Evolutionary conservation across 345 rosid genomes (phyloP), one percentile per base, ranked within the genome.

Genomic region (Passiflora organensis): DNA sequence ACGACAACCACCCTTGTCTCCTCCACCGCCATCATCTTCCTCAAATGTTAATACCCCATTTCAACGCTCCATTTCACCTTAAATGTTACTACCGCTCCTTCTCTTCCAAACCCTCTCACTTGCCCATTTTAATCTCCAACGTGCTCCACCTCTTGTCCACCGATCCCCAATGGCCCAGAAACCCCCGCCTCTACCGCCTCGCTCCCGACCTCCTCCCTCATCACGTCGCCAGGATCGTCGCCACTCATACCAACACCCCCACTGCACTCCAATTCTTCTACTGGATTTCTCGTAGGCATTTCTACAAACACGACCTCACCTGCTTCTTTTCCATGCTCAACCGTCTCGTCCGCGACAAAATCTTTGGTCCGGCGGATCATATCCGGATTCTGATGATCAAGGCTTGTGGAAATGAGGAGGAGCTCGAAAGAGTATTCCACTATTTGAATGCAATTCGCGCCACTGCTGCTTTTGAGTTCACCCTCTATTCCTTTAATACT

Each of bases 361-460:
- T 54, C 19, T 66, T 76, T 15, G 72, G 38, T 60, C 76, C 78
- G 2, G 82, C 79, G 20, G 86, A 81, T 43, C 67, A 69, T 21
- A 81, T 78, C 53, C 66, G 84, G 76, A 78, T 83, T 46, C 46
- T 80, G 70, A 77, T 79, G 82, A 78, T 83, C 56, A 77, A 78
- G 57, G 71, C 80, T 70, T 74, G 78, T 68, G 53, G 79, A 54
- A 64, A 59, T 24, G 79, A 64, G 58, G 71, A 62, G 13, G 84
- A 83, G 53, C 69, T 79, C 21, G 67, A n/a, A 50, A 32, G 74
- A 73, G 84, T 72, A 48, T 44, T 77, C 8, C 79, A 75, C 47
- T 80, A 55, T 62, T 59, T 81, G 69, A 61, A 72, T 32, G 72
- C 51, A 28, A 56, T 76, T 28, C 8, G 34, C 34, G 34, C 34